Conservation (phyloP, 208 protist species). For the Leishmania lainsoni region DNA sequence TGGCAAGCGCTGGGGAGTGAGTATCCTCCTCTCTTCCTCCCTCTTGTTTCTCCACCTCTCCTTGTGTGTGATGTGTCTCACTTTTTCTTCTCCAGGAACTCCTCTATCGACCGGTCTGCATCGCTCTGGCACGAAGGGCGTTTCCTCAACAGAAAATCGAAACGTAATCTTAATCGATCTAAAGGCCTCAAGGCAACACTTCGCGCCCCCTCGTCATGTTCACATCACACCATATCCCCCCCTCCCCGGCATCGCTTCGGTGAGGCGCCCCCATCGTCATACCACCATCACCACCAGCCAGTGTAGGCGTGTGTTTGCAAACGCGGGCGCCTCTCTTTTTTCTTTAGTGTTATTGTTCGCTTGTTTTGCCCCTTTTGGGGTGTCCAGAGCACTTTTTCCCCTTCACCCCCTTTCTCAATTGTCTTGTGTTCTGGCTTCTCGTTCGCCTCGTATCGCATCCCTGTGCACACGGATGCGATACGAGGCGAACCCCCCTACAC, state of each 20-base stretch:
- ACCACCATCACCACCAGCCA: not conserved
- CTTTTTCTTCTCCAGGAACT: not conserved
- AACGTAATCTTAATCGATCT: not conserved
- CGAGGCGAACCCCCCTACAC: not conserved
- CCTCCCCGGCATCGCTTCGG: not conserved
- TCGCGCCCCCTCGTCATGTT: not conserved
- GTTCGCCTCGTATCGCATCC: not conserved
- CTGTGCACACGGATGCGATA: not conserved
- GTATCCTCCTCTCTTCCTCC: not conserved
- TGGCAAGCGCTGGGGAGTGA: not conserved
- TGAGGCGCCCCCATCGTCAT: not conserved
- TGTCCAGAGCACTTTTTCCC: not conserved
- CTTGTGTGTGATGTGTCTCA: not conserved
- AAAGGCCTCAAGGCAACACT: not conserved
- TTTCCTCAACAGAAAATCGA: not conserved
- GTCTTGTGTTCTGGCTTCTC: not conserved
- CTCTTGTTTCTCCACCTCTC: not conserved
- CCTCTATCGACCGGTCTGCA: not conserved
- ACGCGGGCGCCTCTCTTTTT: not conserved
- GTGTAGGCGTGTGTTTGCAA: not conserved
- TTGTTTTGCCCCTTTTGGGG: not conserved
- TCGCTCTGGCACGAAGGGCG: not conserved
- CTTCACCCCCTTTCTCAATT: not conserved
- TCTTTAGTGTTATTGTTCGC: not conserved
- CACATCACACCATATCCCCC: not conserved